These are phyloP conservation scores for Brettanomyces anomalus DNA, from an alignment of 805 yeast genomes.

Conservation along the genomic window DNA sequence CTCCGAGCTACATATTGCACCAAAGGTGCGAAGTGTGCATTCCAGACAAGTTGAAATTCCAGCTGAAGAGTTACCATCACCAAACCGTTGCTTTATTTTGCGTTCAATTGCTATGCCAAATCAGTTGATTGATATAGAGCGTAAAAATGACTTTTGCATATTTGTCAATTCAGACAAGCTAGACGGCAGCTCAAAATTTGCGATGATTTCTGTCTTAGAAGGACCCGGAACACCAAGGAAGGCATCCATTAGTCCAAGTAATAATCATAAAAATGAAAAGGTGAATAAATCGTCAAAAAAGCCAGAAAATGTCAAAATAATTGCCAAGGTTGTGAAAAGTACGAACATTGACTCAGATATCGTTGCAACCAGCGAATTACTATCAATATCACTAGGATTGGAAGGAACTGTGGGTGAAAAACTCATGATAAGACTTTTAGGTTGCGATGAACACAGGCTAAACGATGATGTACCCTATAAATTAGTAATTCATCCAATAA, in stretches of 20 bases:
- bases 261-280: slow-evolving; percentile 8
- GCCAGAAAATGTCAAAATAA: not conserved
- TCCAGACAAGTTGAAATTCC: too few relatives aligned
- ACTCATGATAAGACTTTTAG: slow-evolving; percentile 34
- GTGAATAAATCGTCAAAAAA: not conserved
- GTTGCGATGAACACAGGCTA: not conserved
- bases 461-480: not conserved
- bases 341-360: slow-evolving; percentile 27
- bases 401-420: slow-evolving; percentile 42
- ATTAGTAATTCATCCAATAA: slow-evolving; percentile 42
- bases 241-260: slow-evolving; percentile 4
- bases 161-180: not conserved
- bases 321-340: slow-evolving; percentile 30
- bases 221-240: slow-evolving; percentile 38
- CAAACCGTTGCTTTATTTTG: not conserved
- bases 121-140: not conserved
- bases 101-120: not conserved
- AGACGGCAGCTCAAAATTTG: slow-evolving; percentile 27
- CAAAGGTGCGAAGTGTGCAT: slow-evolving; percentile 37
- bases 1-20: slow-evolving; percentile 49
- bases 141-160: not conserved
- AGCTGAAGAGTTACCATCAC: slow-evolving; percentile 14
- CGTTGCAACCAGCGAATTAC: slow-evolving; percentile 43
- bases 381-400: slow-evolving; percentile 50
- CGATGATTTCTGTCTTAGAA: slow-evolving; percentile 40